A percentile compares a stretch with the other conserved stretches of the same genome.
These are phyloP conservation scores for Saccharomycopsis capsularis DNA, from an alignment of 805 yeast species.

Conservation along the genomic window DNA sequence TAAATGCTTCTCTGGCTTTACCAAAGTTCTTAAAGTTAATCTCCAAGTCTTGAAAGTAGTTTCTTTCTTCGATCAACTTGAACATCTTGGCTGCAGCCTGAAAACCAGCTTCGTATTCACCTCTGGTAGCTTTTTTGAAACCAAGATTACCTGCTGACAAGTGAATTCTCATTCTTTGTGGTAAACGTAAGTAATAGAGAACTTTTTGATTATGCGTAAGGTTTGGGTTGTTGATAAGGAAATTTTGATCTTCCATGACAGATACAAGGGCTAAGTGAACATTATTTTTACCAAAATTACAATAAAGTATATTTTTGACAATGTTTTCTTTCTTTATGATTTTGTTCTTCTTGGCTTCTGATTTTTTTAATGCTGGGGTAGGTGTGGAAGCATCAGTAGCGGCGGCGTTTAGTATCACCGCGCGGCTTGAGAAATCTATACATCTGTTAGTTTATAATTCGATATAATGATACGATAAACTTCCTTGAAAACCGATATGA, in stretches of 20 bases:
- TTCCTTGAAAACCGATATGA: too few species aligned
- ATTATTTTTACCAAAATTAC: slow-evolving; percentile 74
- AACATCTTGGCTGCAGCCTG: slow-evolving; percentile 75
- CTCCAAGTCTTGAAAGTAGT: slow-evolving; percentile 58
- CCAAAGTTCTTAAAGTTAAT: slow-evolving; percentile 77
- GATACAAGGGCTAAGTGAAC: slow-evolving; percentile 72
- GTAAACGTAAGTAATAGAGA: slow-evolving; percentile 69
- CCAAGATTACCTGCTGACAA: slow-evolving; percentile 83
- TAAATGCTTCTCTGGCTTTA: slow-evolving; percentile 82
- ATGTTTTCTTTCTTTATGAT: slow-evolving; percentile 3
- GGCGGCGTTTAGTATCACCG: not conserved
- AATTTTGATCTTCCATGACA: slow-evolving; percentile 57
- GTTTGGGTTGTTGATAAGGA: slow-evolving; percentile 46
- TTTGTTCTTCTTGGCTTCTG: not conserved
- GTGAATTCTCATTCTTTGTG: slow-evolving; percentile 63
- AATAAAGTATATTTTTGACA: slow-evolving; percentile 68
- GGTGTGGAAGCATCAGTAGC: not conserved
- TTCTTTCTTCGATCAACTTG: slow-evolving; percentile 58
- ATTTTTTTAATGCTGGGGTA: not conserved
- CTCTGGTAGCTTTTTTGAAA: slow-evolving; percentile 81
- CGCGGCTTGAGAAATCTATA: too few species aligned
- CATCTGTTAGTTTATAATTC: too few species aligned
- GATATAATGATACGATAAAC: too few species aligned
- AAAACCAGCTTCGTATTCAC: slow-evolving; percentile 89
- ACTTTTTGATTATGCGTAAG: slow-evolving; percentile 62